phyloP scores from a whole-genome alignment of 768 basidiomycete species.

The Kondoa subrosea region DNA sequence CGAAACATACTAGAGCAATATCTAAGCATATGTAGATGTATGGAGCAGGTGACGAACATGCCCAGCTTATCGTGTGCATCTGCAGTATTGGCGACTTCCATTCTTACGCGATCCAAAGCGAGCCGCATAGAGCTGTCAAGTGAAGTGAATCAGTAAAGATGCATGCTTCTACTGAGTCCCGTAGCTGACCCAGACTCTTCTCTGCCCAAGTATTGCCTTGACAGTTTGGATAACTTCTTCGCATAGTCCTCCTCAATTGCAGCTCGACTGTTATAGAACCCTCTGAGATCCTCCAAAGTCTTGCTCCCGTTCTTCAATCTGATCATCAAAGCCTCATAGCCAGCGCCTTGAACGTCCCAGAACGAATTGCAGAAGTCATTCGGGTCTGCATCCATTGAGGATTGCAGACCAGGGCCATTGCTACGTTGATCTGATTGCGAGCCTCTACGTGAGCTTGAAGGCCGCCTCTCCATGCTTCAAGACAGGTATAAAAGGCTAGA shows the following conservation, averaged over 20 bases:
- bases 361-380: constrained; percentile 92
- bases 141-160: constrained; percentile 18
- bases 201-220: constrained; percentile 56
- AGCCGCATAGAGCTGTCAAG: constrained; percentile 31
- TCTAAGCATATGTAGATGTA: not conserved
- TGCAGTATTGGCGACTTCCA: constrained; percentile 71
- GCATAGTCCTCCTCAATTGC: constrained; percentile 90
- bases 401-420: not conserved
- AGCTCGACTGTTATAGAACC: constrained; percentile 88
- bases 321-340: constrained; percentile 34
- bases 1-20: constrained; percentile 10
- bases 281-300: constrained; percentile 72
- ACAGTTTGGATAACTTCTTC: constrained; percentile 59
- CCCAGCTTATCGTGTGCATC: constrained; percentile 55
- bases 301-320: constrained; percentile 32
- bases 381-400: not conserved
- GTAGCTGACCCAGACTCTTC: constrained; percentile 80
- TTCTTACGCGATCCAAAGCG: constrained; percentile 63
- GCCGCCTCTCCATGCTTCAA: not conserved
- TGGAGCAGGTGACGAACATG: constrained; percentile 36
- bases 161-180: not conserved
- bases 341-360: constrained; percentile 46
- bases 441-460: not conserved
- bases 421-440: not conserved
- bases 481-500: no score